Evolutionary conservation across 2,329 filamentous ascomycete genomes (phyloP), one percentile per base, ranked within the genome.

Genomic region (Talaromyces sp.): DNA sequence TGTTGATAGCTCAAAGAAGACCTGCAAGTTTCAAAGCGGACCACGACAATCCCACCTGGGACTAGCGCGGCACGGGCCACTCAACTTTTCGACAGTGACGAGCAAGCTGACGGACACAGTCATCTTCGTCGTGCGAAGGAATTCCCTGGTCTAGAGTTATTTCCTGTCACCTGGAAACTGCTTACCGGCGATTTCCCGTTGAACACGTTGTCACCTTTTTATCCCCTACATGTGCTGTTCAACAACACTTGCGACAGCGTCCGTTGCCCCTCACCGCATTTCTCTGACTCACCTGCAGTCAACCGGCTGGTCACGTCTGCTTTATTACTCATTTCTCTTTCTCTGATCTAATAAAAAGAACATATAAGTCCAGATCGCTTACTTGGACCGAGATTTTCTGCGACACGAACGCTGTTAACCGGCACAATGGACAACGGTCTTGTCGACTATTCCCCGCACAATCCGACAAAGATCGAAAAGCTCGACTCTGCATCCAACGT

Each of bases 401-500:
- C 11, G 11, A 3, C 27, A 19, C 24, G 19, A 52, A 31, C 35
- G 35, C 35, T 38, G 3, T 38, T n/a, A 8, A 9, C 8, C 29
- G 26, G 26, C 61, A 73, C 71, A 69, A 62, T 68, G 61, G 62
- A 63, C 58, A 60, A 73, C 78, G 66, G 80, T 76, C 63, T 89
- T 49, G 81, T 88, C 64, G 93, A 97, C 73, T 88, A 97, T 76
- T 97, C 93, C 62, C 92, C 93, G 69, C 74, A 71, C 69, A 88
- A 96, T 75, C 90, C 91, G 62, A 84, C 89, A 64, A 88, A 89
- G 57, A 87, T 88, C 31, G 81, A 87, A 57, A 86, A 87, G 38
- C 81, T 97, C 58, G 75, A 88, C 26, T 92, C 87, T 56, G 95
- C 95, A 27, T 90, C 89, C 60, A 98, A 98, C 76, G 84, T 99